Percentiles rank a stretch among this genome's conserved stretches.
Conservation (phyloP, 306 rosid genomes). For the Echinosophora koreensis region DNA sequence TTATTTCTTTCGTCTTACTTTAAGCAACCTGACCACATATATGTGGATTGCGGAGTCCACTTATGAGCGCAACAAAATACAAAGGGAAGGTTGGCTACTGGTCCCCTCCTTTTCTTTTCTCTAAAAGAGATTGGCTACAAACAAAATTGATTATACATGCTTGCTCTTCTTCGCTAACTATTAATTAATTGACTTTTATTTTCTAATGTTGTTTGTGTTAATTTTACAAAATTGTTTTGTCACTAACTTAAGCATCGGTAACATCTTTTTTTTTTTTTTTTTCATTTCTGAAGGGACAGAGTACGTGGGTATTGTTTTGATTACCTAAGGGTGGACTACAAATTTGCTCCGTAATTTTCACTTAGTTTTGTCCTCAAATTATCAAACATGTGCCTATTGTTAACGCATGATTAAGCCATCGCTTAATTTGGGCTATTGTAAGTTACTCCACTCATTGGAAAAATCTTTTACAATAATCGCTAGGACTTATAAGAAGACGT, state of each 20-base stretch:
- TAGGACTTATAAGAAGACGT: neutral
- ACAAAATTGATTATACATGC: slow-evolving; percentile 20
- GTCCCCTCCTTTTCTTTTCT: slow-evolving; percentile 50
- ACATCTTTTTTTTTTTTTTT: slow-evolving; percentile 39
- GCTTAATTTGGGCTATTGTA: neutral
- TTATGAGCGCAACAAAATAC: slow-evolving; percentile 41
- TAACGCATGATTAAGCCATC: neutral
- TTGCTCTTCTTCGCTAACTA: slow-evolving; percentile 37
- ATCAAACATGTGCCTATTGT: slow-evolving; percentile 29
- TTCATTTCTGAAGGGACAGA: slow-evolving; percentile 31
- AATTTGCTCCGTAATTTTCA: slow-evolving; percentile 15
- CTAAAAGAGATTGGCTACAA: slow-evolving; percentile 40
- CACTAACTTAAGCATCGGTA: slow-evolving; percentile 27
- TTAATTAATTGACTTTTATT: slow-evolving; percentile 40
- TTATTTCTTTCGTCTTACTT: slow-evolving; percentile 42
- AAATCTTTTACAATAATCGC: neutral
- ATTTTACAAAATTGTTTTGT: slow-evolving; percentile 7
- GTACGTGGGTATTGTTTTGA: slow-evolving; percentile 16
- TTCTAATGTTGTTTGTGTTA: slow-evolving; percentile 8
- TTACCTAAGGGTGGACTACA: neutral
- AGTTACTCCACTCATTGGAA: too few species aligned
- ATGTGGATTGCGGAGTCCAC: slow-evolving; percentile 1
- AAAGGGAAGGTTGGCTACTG: slow-evolving; percentile 48
- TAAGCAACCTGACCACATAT: slow-evolving; percentile 52
- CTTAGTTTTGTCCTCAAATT: slow-evolving; percentile 23